A percentile compares a stretch with the other conserved stretches of the same genome.
These are phyloP conservation scores for Kodamaea lidongshanica DNA, from an alignment of 805 yeast species.

Conservation along the genomic window DNA sequence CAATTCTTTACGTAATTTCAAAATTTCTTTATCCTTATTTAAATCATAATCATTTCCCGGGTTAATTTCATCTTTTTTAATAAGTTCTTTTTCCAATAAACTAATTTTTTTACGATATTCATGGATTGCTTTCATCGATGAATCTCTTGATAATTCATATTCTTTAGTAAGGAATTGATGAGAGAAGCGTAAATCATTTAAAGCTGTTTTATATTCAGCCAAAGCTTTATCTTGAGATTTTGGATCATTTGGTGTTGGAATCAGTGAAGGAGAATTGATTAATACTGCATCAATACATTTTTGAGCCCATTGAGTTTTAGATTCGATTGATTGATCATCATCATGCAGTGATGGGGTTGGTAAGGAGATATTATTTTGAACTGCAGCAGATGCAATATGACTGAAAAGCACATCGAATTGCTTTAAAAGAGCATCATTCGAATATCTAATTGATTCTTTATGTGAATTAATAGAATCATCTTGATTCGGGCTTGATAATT, in stretches of 20 bases:
- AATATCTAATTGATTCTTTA: too few relatives aligned
- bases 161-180: slow-evolving; percentile 64
- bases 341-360: slow-evolving; percentile 27
- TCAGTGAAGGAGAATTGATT: background rate
- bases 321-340: slow-evolving; percentile 16
- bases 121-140: slow-evolving; percentile 47
- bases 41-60: slow-evolving; percentile 6
- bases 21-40: slow-evolving; percentile 35
- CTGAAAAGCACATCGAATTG: slow-evolving; percentile 41
- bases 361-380: slow-evolving; percentile 34
- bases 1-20: slow-evolving; percentile 40
- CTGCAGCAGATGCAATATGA: slow-evolving; percentile 43
- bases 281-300: slow-evolving; percentile 34
- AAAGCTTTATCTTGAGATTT: slow-evolving; percentile 10
- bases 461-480: slow-evolving; percentile 3
- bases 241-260: slow-evolving; percentile 1
- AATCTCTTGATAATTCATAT: slow-evolving; percentile 58
- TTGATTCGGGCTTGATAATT: slow-evolving; percentile 15
- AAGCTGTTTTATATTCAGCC: slow-evolving; percentile 48
- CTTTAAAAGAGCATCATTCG: slow-evolving; percentile 8
- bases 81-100: slow-evolving; percentile 46
- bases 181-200: slow-evolving; percentile 64
- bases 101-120: slow-evolving; percentile 46
- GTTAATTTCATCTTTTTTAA: slow-evolving; percentile 12
- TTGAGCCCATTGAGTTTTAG: slow-evolving; percentile 31